These are phyloP conservation scores for Saccharomycopsis vini DNA, from an alignment of 805 yeast species.

Conservation along the genomic window DNA sequence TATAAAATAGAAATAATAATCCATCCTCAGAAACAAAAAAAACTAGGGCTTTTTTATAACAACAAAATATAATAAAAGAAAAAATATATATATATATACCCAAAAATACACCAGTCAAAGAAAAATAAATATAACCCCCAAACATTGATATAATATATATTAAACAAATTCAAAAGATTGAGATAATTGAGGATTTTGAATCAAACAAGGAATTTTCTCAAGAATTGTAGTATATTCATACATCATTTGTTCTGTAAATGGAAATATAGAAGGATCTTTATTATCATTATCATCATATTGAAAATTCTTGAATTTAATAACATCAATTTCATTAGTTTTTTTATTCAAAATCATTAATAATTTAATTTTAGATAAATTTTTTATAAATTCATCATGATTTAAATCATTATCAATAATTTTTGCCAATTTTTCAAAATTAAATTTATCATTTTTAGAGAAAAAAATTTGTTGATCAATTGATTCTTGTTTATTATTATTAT, in stretches of 20 bases:
- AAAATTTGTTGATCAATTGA: background rate
- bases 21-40: too few species aligned
- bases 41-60: too few species aligned
- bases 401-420: background rate
- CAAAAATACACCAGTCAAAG: too few species aligned
- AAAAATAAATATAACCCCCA: too few species aligned
- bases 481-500: background rate
- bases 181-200: background rate
- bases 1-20: too few species aligned
- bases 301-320: constrained; percentile 5
- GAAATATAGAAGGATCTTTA: background rate
- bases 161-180: constrained; percentile 1
- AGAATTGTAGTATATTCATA: constrained; percentile 9
- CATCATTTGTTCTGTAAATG: constrained; percentile 3
- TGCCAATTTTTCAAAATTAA: background rate
- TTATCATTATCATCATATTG: background rate
- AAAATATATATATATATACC: too few species aligned
- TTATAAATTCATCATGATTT: background rate
- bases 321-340: background rate
- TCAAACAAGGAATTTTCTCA: constrained; percentile 1
- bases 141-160: too few species aligned
- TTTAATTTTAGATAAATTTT: constrained; percentile 2
- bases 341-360: constrained; percentile 4
- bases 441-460: background rate
- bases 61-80: too few species aligned